Conservation (phyloP, 2,329 filamentous ascomycete species). For the Ilyonectria sp. region DNA sequence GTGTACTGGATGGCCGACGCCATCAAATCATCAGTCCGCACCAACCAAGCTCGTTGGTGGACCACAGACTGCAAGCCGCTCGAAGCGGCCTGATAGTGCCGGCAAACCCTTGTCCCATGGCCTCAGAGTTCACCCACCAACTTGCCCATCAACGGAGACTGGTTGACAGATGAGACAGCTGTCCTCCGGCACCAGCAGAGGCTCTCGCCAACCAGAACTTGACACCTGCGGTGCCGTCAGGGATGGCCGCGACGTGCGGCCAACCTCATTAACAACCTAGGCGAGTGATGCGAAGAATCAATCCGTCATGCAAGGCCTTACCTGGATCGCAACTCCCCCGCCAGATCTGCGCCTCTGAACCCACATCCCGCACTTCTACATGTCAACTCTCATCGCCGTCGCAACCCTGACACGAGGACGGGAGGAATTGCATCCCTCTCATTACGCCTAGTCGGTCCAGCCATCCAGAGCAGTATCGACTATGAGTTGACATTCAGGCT, state of each 20-base stretch:
- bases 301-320: constrained; percentile 24
- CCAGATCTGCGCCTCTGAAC: constrained; percentile 39
- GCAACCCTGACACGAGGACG: not conserved
- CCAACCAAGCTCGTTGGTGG: constrained; percentile 37
- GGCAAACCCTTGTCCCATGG: constrained; percentile 42
- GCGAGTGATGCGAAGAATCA: constrained; percentile 22
- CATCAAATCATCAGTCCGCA: constrained; percentile 29
- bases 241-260: constrained; percentile 1
- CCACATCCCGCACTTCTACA: constrained; percentile 36
- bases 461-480: not conserved
- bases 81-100: constrained; percentile 42
- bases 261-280: constrained; percentile 13
- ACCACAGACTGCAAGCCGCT: constrained; percentile 43
- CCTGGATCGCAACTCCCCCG: constrained; percentile 31
- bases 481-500: not conserved
- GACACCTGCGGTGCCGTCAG: constrained; percentile 6
- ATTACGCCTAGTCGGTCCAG: not conserved
- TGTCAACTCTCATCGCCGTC: constrained; percentile 12
- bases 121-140: constrained; percentile 44
- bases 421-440: not conserved
- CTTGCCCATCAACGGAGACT: constrained; percentile 4
- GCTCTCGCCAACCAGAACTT: constrained; percentile 11
- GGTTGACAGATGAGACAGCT: constrained; percentile 8
- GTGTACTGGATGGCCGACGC: constrained; percentile 29
- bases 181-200: constrained; percentile 4